Evolutionary conservation across 1,284 basidiomycete species (phyloP).

Genomic region (Naganishia cerealis): DNA sequence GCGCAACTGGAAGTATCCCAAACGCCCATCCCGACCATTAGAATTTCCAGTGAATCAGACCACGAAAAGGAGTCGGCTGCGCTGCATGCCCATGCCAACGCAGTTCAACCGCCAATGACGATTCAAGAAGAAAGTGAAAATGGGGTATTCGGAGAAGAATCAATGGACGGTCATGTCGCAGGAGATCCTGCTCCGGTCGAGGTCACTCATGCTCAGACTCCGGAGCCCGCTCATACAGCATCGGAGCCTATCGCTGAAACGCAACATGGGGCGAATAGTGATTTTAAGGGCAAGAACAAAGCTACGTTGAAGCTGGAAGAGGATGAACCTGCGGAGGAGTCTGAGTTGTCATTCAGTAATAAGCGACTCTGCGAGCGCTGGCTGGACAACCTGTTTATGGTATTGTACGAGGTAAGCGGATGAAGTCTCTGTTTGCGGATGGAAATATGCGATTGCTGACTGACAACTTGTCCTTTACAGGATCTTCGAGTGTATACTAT

Average conservation of each 20-base stretch:
- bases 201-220: constrained; percentile 52
- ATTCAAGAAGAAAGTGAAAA: constrained; percentile 55
- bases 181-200: constrained; percentile 34
- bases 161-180: constrained; percentile 38
- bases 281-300: constrained; percentile 26
- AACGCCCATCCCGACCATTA: constrained; percentile 73
- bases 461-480: constrained; percentile 52
- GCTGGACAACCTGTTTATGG: constrained; percentile 98
- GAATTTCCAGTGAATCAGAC: constrained; percentile 79
- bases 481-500: constrained; percentile 99
- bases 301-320: constrained; percentile 36
- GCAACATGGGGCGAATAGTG: constrained; percentile 35
- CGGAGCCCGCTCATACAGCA: constrained; percentile 48
- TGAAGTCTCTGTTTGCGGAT: not conserved
- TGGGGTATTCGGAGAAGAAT: constrained; percentile 51
- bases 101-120: constrained; percentile 19
- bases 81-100: constrained; percentile 31
- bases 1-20: constrained; percentile 36
- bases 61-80: constrained; percentile 58
- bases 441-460: not conserved
- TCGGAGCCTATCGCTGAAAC: constrained; percentile 42
- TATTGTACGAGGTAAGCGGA: constrained; percentile 79
- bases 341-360: constrained; percentile 84
- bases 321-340: constrained; percentile 35
- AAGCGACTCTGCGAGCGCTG: constrained; percentile 96